Conservation (phyloP, 192 early-diverging fungal species). For the Podochytrium sp. region DNA sequence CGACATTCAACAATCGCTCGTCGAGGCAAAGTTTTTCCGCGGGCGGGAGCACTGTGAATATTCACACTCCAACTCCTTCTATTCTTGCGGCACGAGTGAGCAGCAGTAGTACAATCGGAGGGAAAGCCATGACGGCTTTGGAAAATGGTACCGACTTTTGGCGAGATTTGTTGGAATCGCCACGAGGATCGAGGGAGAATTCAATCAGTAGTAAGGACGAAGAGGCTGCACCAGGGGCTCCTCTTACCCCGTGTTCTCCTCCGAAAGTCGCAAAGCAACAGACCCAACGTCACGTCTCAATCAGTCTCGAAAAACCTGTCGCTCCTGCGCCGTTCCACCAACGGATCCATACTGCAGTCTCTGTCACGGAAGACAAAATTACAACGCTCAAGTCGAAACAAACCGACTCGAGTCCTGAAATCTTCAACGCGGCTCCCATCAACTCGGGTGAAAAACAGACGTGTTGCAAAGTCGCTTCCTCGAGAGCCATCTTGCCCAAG, state of each 20-base stretch:
- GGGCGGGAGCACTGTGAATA: neutral
- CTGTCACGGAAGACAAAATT: conserved; percentile 4
- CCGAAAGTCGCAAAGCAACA: neutral
- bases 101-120: neutral
- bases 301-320: neutral
- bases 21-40: conserved; percentile 9
- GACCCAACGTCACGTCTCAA: neutral
- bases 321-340: neutral
- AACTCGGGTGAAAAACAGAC: too few relatives aligned
- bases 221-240: neutral
- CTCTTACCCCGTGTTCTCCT: neutral
- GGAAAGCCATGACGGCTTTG: conserved; percentile 5
- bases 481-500: neutral
- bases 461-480: too few relatives aligned
- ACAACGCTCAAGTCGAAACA: neutral
- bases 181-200: neutral
- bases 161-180: conserved; percentile 5
- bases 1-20: neutral
- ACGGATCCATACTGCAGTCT: neutral
- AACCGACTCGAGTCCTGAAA: neutral
- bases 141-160: conserved; percentile 12
- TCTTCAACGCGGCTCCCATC: neutral
- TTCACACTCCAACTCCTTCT: conserved; percentile 4
- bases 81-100: neutral
- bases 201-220: neutral